Base-by-base conservation (phyloP, 345 rosid species). In the Eucalyptus virginea region DNA sequence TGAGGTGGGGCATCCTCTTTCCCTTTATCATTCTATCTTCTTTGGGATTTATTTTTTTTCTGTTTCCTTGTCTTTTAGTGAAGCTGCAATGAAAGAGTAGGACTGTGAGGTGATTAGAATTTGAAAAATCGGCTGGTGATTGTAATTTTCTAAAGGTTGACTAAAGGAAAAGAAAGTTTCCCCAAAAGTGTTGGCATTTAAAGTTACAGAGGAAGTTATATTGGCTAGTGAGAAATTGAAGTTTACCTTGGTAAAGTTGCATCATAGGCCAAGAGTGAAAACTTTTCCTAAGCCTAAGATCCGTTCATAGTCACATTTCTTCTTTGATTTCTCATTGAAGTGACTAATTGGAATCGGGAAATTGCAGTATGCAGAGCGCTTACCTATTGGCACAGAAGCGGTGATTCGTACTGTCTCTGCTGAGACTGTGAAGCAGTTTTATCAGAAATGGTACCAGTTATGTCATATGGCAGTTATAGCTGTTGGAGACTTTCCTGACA, bases 401-500 rank as follows among this genome's bases (percentile, higher is more conserved):
- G 98, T 97, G 88, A 97, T 97, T 89, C 94, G 96, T 77, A 94
- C 94, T 23, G 99, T 94, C 93, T 93, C 99, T 93, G 90, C 96
- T 88, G 94, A 96, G 88, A 93, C 96, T 42, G 97, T 94, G 86
- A 96, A 95, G 93, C 92, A 91, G 65, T 97, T 97, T 90, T 97
- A 97, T 90, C 91, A 87, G 87, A 96, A 96, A 91, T 97, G 99
- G 99, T 97, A 97, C 91, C 94, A 93, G 90, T 89, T 96, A 88
- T 93, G 94, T 87, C 94, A 97, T 89, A 97, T 97, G 99, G 98
- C 99, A 87, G 95, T 97, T 77, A 92, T 97, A 90, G 99, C 98
- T 67, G 98, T 97, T 93, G 99, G 99, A 88, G 99, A 97, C 91
- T 97, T 97, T 91, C 90, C 96, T 67, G 98, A 95, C 90, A 95